Evolutionary conservation across 75 land plant species (phyloP), one percentile per base, ranked within the genome.

Genomic region (Adiantum capillusveneris): DNA sequence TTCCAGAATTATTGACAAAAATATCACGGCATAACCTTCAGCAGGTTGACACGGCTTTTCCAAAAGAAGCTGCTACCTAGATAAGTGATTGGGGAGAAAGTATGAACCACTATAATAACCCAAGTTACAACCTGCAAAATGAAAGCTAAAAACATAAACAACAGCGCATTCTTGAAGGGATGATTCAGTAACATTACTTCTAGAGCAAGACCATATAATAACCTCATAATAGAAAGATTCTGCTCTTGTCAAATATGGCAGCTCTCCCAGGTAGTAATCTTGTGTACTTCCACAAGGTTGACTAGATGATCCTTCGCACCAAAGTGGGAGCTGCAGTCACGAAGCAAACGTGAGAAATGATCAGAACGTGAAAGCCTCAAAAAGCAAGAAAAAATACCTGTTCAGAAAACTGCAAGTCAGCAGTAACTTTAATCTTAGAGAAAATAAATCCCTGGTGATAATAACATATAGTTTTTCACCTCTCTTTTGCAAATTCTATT

Each of bases 211-310:
- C 18, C 14, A 53, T 2, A 53, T 22, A 1, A 12, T 16, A 19
- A 86, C 96, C 90, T 90, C 96, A 50, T 72, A 81, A 28, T 76
- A 62, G 53, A 90, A 69, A 28, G 87, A 81, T 50, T 86, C 77
- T 0, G 31, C 24, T 1, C 66, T 49, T 9, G 74, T 84, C 56
- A 90, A 69, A 62, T 84, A 90, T 2, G 91, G 91, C 59, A 90
- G 53, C 57, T 87, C 77, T 19, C 96, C 96, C 39, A 90, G 77
- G 43, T 58, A 90, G 59, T 64, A 90, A 43, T 79, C 72, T 14
- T 69, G 74, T 57, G 75, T 81, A 29, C 81, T 63, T n/a, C 61
- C 53, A 60, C 96, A 90, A 56, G 86, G 57, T 37, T 60, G 17
- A 20, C 61, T 19, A 42, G 65, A 14, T 0, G 41, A 12, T 1